Conservation (phyloP, 2,329 filamentous ascomycete genomes). For the Phialemonium atrogriseum region DNA sequence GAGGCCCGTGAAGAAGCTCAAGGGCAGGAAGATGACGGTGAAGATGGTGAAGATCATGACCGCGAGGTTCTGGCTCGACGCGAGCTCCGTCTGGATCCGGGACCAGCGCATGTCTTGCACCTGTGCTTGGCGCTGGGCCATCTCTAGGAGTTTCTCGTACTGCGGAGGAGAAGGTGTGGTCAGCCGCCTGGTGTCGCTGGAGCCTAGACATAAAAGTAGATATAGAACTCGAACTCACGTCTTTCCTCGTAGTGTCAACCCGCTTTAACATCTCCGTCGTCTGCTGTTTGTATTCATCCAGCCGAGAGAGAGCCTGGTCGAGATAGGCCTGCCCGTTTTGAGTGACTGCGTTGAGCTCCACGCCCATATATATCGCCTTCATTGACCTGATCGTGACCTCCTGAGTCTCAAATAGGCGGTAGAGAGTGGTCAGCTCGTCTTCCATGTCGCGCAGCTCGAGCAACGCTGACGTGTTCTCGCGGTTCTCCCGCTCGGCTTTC, state of each 20-base stretch:
- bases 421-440: conserved; percentile 51
- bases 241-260: conserved; percentile 49
- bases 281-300: conserved; percentile 47
- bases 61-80: conserved; percentile 52
- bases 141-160: conserved; percentile 58
- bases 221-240: conserved; percentile 26
- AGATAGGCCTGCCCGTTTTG: conserved; percentile 42
- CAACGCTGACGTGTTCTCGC: conserved; percentile 53
- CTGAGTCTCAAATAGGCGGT: conserved; percentile 50
- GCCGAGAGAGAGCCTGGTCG: conserved; percentile 38
- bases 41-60: conserved; percentile 60
- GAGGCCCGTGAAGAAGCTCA: conserved; percentile 57
- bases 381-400: conserved; percentile 39
- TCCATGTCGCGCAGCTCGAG: conserved; percentile 57
- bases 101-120: conserved; percentile 58
- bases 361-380: conserved; percentile 32
- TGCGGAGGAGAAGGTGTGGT: conserved; percentile 13
- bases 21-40: conserved; percentile 54
- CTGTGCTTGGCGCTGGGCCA: conserved; percentile 59
- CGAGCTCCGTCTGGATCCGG: conserved; percentile 53
- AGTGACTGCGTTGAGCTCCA: conserved; percentile 31
- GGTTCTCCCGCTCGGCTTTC: conserved; percentile 46
- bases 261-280: conserved; percentile 49
- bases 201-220: conserved; percentile 18
- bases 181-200: conserved; percentile 14